A percentile compares a stretch with the other conserved stretches of the same genome.
phyloP scores from a whole-genome alignment of 129 eudicot genomes.

The Centella asiatica region DNA sequence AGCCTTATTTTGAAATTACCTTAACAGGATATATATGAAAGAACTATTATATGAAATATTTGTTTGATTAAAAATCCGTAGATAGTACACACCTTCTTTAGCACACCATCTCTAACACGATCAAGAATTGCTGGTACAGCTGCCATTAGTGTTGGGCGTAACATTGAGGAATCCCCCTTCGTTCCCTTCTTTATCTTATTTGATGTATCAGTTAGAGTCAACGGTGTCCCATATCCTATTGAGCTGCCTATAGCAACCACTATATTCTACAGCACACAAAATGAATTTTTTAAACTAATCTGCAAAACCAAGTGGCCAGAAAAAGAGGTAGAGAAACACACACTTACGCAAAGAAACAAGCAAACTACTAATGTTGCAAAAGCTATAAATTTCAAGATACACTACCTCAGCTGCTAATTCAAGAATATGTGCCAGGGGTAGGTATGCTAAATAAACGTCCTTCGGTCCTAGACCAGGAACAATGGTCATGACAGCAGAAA shows the following conservation, averaged over 20 bases:
- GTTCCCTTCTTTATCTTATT: slow-evolving; percentile 84
- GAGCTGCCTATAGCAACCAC: slow-evolving; percentile 71
- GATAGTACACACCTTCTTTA: slow-evolving; percentile 59
- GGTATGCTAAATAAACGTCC: slow-evolving; percentile 87
- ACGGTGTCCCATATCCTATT: slow-evolving; percentile 89
- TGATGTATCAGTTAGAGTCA: slow-evolving; percentile 93
- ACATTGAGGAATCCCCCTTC: slow-evolving; percentile 79
- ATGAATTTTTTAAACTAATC: slow-evolving; percentile 3
- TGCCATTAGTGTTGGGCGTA: slow-evolving; percentile 81
- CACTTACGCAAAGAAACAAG: slow-evolving; percentile 1
- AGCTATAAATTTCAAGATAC: not conserved
- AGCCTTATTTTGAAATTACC: slow-evolving; percentile 1
- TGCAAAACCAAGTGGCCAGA: not conserved
- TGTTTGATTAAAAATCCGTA: not conserved
- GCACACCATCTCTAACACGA: slow-evolving; percentile 95
- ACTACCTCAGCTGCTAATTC: slow-evolving; percentile 95
- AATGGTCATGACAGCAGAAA: slow-evolving; percentile 87
- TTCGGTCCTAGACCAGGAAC: slow-evolving; percentile 69
- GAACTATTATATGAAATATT: not conserved
- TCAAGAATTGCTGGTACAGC: slow-evolving; percentile 98
- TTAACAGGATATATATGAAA: not conserved
- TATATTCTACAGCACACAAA: slow-evolving; percentile 46
- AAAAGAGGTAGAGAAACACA: not conserved
- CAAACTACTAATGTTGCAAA: not conserved
- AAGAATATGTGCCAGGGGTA: slow-evolving; percentile 94